Base-by-base conservation (phyloP, 2,329 filamentous ascomycete genomes). In the Hymenoscyphus albidus region DNA sequence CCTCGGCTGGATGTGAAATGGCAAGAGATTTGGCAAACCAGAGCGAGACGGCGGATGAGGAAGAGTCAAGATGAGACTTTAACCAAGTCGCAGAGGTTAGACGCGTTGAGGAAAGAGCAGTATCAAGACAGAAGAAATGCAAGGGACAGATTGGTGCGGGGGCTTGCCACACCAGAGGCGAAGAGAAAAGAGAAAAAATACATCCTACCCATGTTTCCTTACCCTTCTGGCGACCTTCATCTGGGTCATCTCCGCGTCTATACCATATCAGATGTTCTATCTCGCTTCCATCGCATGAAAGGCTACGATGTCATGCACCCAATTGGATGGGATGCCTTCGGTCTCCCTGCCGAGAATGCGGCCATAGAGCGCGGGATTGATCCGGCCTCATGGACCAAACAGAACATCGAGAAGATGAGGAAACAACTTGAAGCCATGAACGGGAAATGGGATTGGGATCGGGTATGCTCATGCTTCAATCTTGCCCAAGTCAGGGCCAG, bases 311-410 rank as follows among this genome's bases (percentile, higher is more conserved):
- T 96, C 39, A 77, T 96, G 62, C 85, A 96, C 68, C 92, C 93
- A n/a, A 96, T 96, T 84, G 93, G 93, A 12, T 97, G 93, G 92
- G 93, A 97, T 80, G 91, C 92, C 5, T 96, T 97, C 78, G 93
- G 93, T 1, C 80, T 97, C 63, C 93, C 93, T 12, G 93, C 93
- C 55, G 93, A 97, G 77, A 97, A 97, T 78, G 93, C 93, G 18
- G 93, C 93, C 9, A 90, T 96, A 64, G 91, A 96, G 77, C 82
- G 89, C 67, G 91, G 91, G 13, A 83, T 94, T 66, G 85, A 91
- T 72, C 92, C 93, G 1, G 88, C 85, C 7, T 81, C 81, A 7
- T 97, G 93, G 93, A 97, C 93, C 0, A 83, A 82, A 73, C 80
- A 82, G 70, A 97, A 97, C 73, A 96, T 97, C 71, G 81, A 81